Evolutionary conservation across 2,329 filamentous ascomycete species (phyloP), one percentile per base, ranked within the genome.

Genomic region (Phialocephala sp.): DNA sequence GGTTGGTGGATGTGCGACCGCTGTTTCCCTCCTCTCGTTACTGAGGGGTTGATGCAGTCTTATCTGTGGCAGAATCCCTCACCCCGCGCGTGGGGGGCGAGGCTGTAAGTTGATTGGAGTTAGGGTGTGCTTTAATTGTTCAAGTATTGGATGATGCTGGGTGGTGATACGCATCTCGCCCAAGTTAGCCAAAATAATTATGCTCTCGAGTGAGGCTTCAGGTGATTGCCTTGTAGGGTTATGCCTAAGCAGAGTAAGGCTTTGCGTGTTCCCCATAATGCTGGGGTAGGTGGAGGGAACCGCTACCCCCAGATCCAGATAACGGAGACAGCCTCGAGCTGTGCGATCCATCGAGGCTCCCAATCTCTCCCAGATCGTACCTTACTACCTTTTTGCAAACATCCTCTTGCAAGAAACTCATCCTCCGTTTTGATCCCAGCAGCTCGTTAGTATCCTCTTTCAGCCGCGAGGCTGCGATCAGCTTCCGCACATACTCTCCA

Each of bases 321-420:
- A 61, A 61, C 39, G 59, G 15, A 41, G 11, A 41, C 37, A 41
- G 37, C 37, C 37, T 41, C 37, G 37, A 41, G 37, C 15, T 41
- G 37, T 41, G 37, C 11, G 11, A 41, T 18, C 37, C 15, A 41
- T 41, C 15, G 9, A 12, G 11, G 27, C 37, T 41, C 9, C 22
- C 18, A 18, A 60, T 39, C 24, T 56, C 15, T 22, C 32, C 20
- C 58, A 37, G 24, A 45, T 65, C 12, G 20, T 6, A 41, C 27
- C 5, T 43, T 18, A 18, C 15, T 43, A 43, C 9, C 37, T 18
- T 18, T 15, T 32, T 14, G 41, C 15, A 43, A 43, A 43, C 41
- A 43, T 43, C 11, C 37, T 41, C 15, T 15, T 18, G 15, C 37
- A 18, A 41, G 11, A 12, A 41, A 5, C 11, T 18, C 3, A 41